Percentiles rank a stretch among this genome's conserved stretches.
These are phyloP conservation scores for Exophiala alcalophila DNA, from an alignment of 2,329 filamentous ascomycete genomes.

Conservation along the genomic window DNA sequence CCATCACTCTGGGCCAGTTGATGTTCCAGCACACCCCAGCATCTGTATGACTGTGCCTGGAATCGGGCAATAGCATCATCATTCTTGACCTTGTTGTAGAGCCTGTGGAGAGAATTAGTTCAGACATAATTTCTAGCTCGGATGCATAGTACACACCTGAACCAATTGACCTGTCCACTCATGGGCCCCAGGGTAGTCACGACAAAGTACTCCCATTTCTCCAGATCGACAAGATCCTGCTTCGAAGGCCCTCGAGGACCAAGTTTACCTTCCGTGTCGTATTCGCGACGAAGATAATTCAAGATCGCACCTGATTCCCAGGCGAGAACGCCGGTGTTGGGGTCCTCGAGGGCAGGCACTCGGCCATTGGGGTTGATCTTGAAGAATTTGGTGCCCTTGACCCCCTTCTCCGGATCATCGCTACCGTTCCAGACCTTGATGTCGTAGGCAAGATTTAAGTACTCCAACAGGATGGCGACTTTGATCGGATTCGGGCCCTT, in stretches of 20 bases:
- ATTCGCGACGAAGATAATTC: constrained; percentile 41
- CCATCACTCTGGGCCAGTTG: too few species aligned
- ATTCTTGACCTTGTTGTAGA: too few species aligned
- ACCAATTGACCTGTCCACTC: constrained; percentile 44
- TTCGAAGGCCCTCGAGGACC: constrained; percentile 36
- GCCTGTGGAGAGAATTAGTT: too few species aligned
- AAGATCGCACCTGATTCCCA: constrained; percentile 43
- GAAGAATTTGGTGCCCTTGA: constrained; percentile 40
- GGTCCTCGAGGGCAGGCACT: constrained; percentile 38
- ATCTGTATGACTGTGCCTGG: too few species aligned
- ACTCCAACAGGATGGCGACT: constrained; percentile 43
- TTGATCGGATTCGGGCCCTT: constrained; percentile 46
- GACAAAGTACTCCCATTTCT: constrained; percentile 48
- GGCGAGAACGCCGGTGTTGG: constrained; percentile 38
- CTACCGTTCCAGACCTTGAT: constrained; percentile 45
- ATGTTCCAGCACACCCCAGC: too few species aligned
- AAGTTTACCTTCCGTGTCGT: constrained; percentile 41
- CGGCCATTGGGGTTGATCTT: constrained; percentile 47
- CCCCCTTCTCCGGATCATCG: constrained; percentile 37
- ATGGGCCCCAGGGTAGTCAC: constrained; percentile 44
- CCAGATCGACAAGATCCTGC: constrained; percentile 45
- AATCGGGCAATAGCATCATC: too few species aligned
- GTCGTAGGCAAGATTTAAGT: constrained; percentile 40
- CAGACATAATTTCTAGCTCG: too few species aligned
- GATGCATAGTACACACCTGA: constrained; percentile 34